Evolutionary conservation across 257 asterid genomes (phyloP), one percentile per base, ranked within the genome.

Genomic region (Paraleonurus japonicus): DNA sequence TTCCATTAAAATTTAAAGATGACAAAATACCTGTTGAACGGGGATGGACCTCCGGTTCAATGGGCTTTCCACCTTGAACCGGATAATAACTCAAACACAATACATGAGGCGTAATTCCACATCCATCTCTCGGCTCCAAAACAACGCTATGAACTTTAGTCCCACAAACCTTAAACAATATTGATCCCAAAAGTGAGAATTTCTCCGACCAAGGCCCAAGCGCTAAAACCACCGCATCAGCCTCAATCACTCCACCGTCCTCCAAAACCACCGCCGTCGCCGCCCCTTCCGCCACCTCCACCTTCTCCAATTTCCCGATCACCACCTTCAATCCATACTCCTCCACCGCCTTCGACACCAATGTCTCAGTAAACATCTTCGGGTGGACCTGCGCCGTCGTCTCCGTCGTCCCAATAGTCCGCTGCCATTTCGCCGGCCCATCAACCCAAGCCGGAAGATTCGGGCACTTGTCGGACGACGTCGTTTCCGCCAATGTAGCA

Each of bases 321-420:
- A 89, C 84, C 70, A 93, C 87, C 81, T 82, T 76, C 73, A 85
- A 59, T 0, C 90, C 98, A 33, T 81, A 83, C 8, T 83, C 88
- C 70, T 82, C 88, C 76, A 87, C 86, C 24, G 96, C 95, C 79
- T 86, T 89, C 43, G 78, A 77, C 67, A 84, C 17, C 66, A 93
- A 75, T 8, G 87, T 74, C 74, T 81, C 81, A 0, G 95, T 87
- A 50, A 90, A 89, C 32, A 90, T 77, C 73, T 77, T 79, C 5
- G 98, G 98, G 73, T 90, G 96, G 26, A 93, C 96, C 78, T 90
- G 98, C 60, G 98, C 97, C 77, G 96, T 93, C 3, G 95, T 87
- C 45, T 72, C 84, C 3, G 83, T 73, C 26, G 96, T 81, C 33
- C 98, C 98, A 28, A 90, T 90, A 2, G 85, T 82, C 70, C 69